Base-by-base conservation (phyloP, 768 basidiomycete genomes). In the Boletus barrowsii region DNA sequence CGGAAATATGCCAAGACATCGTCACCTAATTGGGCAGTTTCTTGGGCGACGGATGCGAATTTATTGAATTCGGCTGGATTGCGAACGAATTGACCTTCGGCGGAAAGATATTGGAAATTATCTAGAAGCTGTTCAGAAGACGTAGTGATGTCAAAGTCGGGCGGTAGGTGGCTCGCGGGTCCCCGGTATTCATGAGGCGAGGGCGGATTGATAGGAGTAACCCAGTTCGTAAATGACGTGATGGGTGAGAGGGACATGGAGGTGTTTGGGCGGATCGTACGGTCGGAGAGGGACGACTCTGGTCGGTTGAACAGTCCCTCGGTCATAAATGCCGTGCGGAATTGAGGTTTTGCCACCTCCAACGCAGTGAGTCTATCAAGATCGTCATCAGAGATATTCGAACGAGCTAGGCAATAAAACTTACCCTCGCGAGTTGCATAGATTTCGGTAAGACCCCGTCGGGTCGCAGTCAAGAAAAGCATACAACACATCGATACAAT, bases 391-490 rank as follows among this genome's bases (percentile, higher is more conserved):
- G 49, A 58, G 49, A 36, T 13, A 33, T 14, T 9, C 5, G 0
- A 9, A 7, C 5, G 24, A 9, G 20, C 9, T 15, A 22, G 30
- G 6, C 42, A 5, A 48, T 9, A 14, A 39, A 39, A 73, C 86
- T 36, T 61, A 89, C 87, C 88, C 88, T 74, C 87, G 73, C 10
- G 83, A 76, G 64, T 91, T 90, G 49, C 83, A 80, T 68, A 86
- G 66, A 59, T 83, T 79, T 30, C 82, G 78, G 33, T 84, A 77
- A 2, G 73, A 64, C 42, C 82, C 79, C 14, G 75, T 78, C 0
- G 73, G 71, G 64, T 91, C 89, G 58, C 81, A 85, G 42, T 86
- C 80, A 43, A 91, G 75, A 54, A 91, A 74, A 40, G 85, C 78
- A 49, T 76, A 73, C 40, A 90, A 69, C 18, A 90, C 68, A 49